A percentile compares a stretch with the other conserved stretches of the same genome.
These are phyloP conservation scores for Naganishia onofrii DNA, from an alignment of 768 basidiomycete species.

Conservation along the genomic window DNA sequence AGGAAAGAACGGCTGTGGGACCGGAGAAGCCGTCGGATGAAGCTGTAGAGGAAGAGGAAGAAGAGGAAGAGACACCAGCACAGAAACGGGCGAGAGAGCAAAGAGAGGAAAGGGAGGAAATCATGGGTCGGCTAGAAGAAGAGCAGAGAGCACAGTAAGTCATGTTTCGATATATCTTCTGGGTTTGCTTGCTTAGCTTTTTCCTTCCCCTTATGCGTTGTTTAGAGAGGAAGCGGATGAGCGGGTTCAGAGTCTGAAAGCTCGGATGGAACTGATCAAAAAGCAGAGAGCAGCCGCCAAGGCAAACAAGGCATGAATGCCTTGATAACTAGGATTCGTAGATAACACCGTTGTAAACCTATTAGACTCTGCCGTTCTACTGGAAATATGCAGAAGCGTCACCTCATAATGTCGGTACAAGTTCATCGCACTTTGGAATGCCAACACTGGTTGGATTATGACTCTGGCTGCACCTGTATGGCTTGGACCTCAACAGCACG, in stretches of 20 bases:
- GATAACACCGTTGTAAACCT: neutral
- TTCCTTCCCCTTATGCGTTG: neutral
- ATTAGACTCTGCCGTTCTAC: neutral
- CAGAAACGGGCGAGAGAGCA: conserved; percentile 39
- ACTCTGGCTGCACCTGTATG: neutral
- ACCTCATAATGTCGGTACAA: neutral
- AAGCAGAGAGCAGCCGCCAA: conserved; percentile 17
- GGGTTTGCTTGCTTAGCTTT: neutral
- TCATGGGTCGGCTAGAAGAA: conserved; percentile 46
- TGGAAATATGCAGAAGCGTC: neutral
- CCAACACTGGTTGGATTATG: too few relatives aligned
- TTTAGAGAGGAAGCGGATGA: conserved; percentile 29
- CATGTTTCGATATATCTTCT: neutral
- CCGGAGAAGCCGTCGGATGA: conserved; percentile 49
- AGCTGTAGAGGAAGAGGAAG: conserved; percentile 42
- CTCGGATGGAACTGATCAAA: conserved; percentile 24
- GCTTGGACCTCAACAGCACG: too few relatives aligned
- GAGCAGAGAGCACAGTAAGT: conserved; percentile 50
- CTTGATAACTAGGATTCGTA: neutral
- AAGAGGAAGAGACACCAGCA: conserved; percentile 43
- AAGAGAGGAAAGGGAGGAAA: conserved; percentile 49
- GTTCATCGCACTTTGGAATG: too few relatives aligned
- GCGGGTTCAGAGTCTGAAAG: conserved; percentile 25
- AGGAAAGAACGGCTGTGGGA: conserved; percentile 27
- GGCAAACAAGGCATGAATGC: neutral